Conservation (phyloP, 768 basidiomycete genomes). For the Boletus sp. region DNA sequence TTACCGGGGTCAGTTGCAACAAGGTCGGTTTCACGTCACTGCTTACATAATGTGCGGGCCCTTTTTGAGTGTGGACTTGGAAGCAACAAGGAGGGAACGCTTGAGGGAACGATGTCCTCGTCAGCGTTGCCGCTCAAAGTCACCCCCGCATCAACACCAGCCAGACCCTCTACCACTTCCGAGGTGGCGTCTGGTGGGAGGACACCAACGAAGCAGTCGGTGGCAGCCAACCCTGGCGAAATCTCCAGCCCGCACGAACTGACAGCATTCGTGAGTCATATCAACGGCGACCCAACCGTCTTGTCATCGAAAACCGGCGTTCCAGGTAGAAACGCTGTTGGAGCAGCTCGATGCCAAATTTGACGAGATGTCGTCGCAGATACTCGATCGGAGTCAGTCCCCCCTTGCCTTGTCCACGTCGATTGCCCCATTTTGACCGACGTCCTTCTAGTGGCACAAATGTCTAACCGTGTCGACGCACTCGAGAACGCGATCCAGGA, state of each 20-base stretch:
- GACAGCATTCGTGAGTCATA: slow-evolving; percentile 80
- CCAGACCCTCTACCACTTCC: slow-evolving; percentile 33
- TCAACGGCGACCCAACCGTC: slow-evolving; percentile 5
- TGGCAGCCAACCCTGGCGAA: slow-evolving; percentile 47
- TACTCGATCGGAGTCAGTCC: slow-evolving; percentile 76
- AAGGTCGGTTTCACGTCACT: slow-evolving; percentile 8
- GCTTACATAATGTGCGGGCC: slow-evolving; percentile 13
- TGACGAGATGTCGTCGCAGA: slow-evolving; percentile 90
- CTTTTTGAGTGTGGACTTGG: neutral
- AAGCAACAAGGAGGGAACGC: slow-evolving; percentile 6
- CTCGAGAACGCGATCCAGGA: slow-evolving; percentile 90
- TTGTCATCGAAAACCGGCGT: neutral
- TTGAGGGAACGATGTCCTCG: slow-evolving; percentile 37
- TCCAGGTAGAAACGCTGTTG: slow-evolving; percentile 82
- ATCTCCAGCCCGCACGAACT: slow-evolving; percentile 93
- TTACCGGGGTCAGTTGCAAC: neutral
- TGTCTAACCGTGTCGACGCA: slow-evolving; percentile 89
- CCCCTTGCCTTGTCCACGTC: slow-evolving; percentile 2
- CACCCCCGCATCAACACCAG: slow-evolving; percentile 52
- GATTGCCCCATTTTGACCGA: slow-evolving; percentile 4
- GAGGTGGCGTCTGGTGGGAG: slow-evolving; percentile 22
- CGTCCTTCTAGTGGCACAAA: slow-evolving; percentile 71
- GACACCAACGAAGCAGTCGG: slow-evolving; percentile 50
- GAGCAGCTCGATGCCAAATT: slow-evolving; percentile 89
- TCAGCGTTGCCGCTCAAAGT: slow-evolving; percentile 70